A percentile compares a stretch with the other conserved stretches of the same genome.
phyloP scores from a whole-genome alignment of 352 stramenopile species.

The Phytophthora foliorum region DNA sequence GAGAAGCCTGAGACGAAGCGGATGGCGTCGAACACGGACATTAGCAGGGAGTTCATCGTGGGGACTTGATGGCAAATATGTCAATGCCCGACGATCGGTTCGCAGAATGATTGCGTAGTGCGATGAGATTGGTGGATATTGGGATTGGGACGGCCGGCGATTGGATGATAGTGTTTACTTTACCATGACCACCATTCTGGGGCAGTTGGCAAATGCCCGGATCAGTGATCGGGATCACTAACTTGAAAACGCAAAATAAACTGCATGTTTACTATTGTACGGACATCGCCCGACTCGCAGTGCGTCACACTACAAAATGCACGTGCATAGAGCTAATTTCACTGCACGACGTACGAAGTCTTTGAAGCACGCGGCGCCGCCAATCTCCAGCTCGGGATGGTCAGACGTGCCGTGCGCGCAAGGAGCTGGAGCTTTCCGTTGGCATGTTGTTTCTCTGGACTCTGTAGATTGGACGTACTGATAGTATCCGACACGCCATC shows the following conservation, averaged over 20 bases:
- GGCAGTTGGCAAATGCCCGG: not conserved
- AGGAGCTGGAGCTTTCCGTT: conserved; percentile 19
- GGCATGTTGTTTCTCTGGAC: conserved; percentile 2
- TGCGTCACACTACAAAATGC: too few species aligned
- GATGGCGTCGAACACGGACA: conserved; percentile 56
- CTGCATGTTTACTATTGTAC: too few species aligned
- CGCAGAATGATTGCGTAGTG: not conserved
- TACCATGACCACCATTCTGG: conserved; percentile 26
- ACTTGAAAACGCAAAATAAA: conserved; percentile 7
- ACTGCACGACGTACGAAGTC: conserved; percentile 12
- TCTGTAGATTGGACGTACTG: not conserved
- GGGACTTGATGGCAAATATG: conserved; percentile 11
- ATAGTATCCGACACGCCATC: not conserved
- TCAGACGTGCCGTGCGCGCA: conserved; percentile 3
- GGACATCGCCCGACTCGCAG: too few species aligned
- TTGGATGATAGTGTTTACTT: conserved; percentile 29
- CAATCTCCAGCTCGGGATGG: conserved; percentile 16
- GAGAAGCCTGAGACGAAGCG: conserved; percentile 66
- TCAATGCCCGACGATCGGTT: conserved; percentile 9
- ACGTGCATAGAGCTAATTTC: not conserved
- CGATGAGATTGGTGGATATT: conserved; percentile 9
- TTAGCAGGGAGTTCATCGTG: conserved; percentile 43
- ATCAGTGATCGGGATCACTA: too few species aligned
- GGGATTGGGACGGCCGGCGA: not conserved
- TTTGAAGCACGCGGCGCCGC: not conserved